A percentile compares a stretch with the other conserved stretches of the same genome.
phyloP scores from a whole-genome alignment of 805 yeast species.

The Candida ortonii region DNA sequence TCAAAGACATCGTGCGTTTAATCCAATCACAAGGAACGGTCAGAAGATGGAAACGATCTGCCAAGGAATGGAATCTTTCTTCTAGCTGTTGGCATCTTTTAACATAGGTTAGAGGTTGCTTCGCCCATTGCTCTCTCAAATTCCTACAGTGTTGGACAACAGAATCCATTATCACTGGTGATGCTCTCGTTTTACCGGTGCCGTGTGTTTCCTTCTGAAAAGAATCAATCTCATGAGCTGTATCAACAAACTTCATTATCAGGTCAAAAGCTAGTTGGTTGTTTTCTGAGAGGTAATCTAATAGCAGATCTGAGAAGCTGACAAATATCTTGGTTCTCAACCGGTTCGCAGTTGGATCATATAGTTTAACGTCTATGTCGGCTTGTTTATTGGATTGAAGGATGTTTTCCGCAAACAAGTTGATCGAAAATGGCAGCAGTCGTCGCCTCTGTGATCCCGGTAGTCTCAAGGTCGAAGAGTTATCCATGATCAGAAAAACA shows the following conservation, averaged over 20 bases:
- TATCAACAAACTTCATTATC: conserved; percentile 6
- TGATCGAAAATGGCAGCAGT: conserved; percentile 9
- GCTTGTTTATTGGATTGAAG: conserved; percentile 7
- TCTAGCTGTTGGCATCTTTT: conserved; percentile 1
- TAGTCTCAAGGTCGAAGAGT: conserved; percentile 14
- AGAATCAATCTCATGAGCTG: conserved; percentile 3
- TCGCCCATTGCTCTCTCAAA: conserved; percentile 5
- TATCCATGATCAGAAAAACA: conserved; percentile 16
- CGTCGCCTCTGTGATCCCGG: conserved; percentile 1
- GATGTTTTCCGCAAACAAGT: conserved; percentile 7
- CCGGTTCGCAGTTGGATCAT: conserved; percentile 10
- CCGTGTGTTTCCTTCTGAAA: conserved; percentile 1
- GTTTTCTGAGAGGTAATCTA: background rate
- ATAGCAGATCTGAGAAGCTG: conserved; percentile 10
- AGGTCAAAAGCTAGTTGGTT: conserved; percentile 1
- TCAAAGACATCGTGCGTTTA: too few relatives aligned
- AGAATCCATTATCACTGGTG: conserved; percentile 1
- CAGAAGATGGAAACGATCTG: too few relatives aligned
- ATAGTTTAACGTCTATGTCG: conserved; percentile 9
- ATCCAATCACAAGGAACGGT: background rate
- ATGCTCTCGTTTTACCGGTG: background rate
- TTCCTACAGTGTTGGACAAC: background rate
- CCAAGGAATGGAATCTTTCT: conserved; percentile 1
- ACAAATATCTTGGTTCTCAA: conserved; percentile 11
- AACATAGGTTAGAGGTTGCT: conserved; percentile 3